phyloP scores from a whole-genome alignment of 768 basidiomycete genomes.

The Leccinum longicurvipes region DNA sequence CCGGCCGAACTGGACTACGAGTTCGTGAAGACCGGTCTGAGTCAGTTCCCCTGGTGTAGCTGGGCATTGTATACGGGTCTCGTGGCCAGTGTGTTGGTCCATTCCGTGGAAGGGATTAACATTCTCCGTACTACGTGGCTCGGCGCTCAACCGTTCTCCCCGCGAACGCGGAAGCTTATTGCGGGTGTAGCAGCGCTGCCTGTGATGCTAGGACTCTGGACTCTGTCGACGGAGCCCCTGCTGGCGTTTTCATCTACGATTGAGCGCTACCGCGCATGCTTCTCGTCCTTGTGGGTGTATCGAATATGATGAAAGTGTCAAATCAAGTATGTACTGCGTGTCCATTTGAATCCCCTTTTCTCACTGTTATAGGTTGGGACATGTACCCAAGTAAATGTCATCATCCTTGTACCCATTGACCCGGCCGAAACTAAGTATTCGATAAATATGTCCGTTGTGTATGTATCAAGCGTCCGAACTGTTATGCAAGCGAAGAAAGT shows the following conservation, averaged over 20 bases:
- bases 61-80: constrained; percentile 64
- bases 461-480: background rate
- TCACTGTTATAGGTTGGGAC: background rate
- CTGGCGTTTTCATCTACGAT: constrained; percentile 50
- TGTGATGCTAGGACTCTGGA: constrained; percentile 53
- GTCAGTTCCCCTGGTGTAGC: constrained; percentile 57
- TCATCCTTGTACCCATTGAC: background rate
- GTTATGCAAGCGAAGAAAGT: background rate
- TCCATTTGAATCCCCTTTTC: background rate
- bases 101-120: constrained; percentile 58
- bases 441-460: background rate
- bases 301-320: constrained; percentile 21
- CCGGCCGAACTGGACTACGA: constrained; percentile 73
- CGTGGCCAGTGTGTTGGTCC: constrained; percentile 51
- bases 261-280: constrained; percentile 50
- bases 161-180: constrained; percentile 27
- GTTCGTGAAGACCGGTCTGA: constrained; percentile 72
- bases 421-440: background rate
- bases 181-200: constrained; percentile 43
- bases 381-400: background rate
- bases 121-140: constrained; percentile 50
- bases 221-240: constrained; percentile 55
- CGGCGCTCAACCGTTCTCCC: constrained; percentile 12
- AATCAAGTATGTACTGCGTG: background rate
- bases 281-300: constrained; percentile 45